Conservation (phyloP, 768 basidiomycete species). For the Mycena vulgaris region DNA sequence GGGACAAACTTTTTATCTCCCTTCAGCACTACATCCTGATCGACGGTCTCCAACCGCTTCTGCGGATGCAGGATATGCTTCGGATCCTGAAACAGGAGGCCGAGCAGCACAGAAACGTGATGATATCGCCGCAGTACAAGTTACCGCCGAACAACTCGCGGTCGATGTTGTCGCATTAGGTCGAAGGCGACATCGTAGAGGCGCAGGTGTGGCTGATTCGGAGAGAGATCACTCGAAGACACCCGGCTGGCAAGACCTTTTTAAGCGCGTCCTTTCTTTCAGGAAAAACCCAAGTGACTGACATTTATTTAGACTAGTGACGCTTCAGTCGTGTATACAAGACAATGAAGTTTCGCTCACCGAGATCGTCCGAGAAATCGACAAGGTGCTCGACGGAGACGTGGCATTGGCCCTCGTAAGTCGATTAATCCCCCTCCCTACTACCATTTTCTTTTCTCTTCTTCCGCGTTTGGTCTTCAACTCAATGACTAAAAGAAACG, state of each 20-base stretch:
- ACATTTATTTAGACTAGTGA: constrained; percentile 60
- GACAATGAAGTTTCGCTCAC: constrained; percentile 66
- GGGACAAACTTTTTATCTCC: constrained; percentile 73
- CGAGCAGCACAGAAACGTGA: constrained; percentile 57
- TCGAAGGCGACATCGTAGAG: constrained; percentile 53
- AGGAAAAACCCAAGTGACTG: constrained; percentile 19
- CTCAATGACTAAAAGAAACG: constrained; percentile 67
- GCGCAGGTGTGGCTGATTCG: constrained; percentile 33
- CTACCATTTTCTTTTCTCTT: constrained; percentile 25
- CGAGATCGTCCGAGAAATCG: constrained; percentile 64
- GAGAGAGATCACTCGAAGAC: constrained; percentile 55
- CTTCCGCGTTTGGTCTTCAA: constrained; percentile 41
- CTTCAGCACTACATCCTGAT: constrained; percentile 50
- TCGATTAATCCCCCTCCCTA: constrained; percentile 26
- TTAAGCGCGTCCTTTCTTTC: constrained; percentile 66
- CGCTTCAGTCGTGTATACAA: constrained; percentile 65
- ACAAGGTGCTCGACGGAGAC: constrained; percentile 63
- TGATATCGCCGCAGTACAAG: constrained; percentile 35
- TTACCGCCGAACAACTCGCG: constrained; percentile 19
- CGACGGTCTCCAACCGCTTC: constrained; percentile 71
- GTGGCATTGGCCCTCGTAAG: constrained; percentile 59
- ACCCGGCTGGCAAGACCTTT: constrained; percentile 77
- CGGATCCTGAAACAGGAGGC: constrained; percentile 77
- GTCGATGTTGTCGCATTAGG: constrained; percentile 43
- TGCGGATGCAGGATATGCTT: constrained; percentile 67